Percentiles rank a stretch among this genome's conserved stretches.
These are phyloP conservation scores for Antitrichia curtipendula DNA, from an alignment of 225 moss, liverwort and hornwort genomes.

Conservation along the genomic window DNA sequence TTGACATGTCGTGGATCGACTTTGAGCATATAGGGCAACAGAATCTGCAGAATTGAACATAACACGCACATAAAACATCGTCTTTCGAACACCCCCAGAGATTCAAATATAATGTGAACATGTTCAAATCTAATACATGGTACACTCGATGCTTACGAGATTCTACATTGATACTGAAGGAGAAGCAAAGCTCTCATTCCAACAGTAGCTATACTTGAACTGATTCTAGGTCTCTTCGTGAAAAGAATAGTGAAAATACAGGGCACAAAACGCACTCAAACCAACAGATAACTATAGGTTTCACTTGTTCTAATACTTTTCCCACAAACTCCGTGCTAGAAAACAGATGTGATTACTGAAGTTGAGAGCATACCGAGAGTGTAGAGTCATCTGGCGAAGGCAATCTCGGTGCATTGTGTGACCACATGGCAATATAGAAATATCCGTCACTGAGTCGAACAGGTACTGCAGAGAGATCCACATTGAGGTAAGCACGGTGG, in stretches of 20 bases:
- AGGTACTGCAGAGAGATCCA: constrained; percentile 55
- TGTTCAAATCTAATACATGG: background rate
- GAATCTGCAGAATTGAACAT: constrained; percentile 22
- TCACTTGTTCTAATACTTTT: background rate
- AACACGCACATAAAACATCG: background rate
- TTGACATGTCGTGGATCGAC: constrained; percentile 69
- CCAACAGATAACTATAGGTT: background rate
- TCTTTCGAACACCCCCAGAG: background rate
- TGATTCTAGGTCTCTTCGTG: background rate
- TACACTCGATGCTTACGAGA: background rate
- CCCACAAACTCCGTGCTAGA: background rate
- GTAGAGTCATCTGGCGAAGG: constrained; percentile 66
- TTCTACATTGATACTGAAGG: background rate
- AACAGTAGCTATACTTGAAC: background rate
- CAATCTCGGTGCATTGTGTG: constrained; percentile 92
- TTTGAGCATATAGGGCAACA: constrained; percentile 79
- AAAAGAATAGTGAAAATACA: background rate
- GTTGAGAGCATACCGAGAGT: constrained; percentile 47
- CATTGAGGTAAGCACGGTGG: background rate
- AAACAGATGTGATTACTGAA: background rate
- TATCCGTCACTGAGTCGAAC: constrained; percentile 78
- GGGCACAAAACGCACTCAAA: background rate
- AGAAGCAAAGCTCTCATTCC: background rate
- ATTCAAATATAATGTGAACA: background rate
- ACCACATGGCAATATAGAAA: constrained; percentile 78